phyloP scores from a whole-genome alignment of 1,284 basidiomycete species.

The Papiliotrema nemorosa region DNA sequence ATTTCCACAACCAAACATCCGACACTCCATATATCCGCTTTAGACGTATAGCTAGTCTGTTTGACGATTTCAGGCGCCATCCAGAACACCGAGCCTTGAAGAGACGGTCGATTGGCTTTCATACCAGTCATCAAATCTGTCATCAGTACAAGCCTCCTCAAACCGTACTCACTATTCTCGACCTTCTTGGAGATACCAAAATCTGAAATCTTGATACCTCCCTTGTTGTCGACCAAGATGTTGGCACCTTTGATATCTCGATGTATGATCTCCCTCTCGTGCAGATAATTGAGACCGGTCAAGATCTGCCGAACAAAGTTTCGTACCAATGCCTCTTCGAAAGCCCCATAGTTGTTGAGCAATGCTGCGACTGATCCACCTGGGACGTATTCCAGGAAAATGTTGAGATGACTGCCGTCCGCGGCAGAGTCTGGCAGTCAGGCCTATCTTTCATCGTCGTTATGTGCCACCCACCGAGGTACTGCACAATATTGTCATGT shows the following conservation, averaged over 20 bases:
- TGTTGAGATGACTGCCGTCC: slow-evolving; percentile 86
- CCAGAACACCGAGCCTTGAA: slow-evolving; percentile 98
- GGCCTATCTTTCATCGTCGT: not conserved
- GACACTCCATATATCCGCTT: slow-evolving; percentile 98
- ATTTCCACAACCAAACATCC: slow-evolving; percentile 98
- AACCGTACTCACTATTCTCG: slow-evolving; percentile 70
- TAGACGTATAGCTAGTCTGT: slow-evolving; percentile 83
- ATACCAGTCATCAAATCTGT: slow-evolving; percentile 72
- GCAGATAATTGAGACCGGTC: slow-evolving; percentile 85
- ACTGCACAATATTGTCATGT: slow-evolving; percentile 97
- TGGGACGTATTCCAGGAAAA: slow-evolving; percentile 98
- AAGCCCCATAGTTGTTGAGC: slow-evolving; percentile 89
- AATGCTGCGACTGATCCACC: slow-evolving; percentile 94
- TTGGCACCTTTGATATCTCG: slow-evolving; percentile 99
- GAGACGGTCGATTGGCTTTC: slow-evolving; percentile 77
- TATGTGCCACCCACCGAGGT: slow-evolving; percentile 65
- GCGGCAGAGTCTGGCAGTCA: slow-evolving; percentile 69
- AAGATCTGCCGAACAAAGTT: slow-evolving; percentile 95
- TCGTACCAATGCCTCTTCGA: slow-evolving; percentile 89
- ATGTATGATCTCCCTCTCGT: slow-evolving; percentile 92
- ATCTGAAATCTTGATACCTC: slow-evolving; percentile 96
- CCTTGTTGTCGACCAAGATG: slow-evolving; percentile 97
- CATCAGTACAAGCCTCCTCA: slow-evolving; percentile 1
- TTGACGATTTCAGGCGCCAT: slow-evolving; percentile 99
- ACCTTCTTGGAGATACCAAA: slow-evolving; percentile 99